These are phyloP conservation scores for Pseudoscleropodium purum DNA, from an alignment of 225 moss, liverwort and hornwort genomes.

Conservation along the genomic window DNA sequence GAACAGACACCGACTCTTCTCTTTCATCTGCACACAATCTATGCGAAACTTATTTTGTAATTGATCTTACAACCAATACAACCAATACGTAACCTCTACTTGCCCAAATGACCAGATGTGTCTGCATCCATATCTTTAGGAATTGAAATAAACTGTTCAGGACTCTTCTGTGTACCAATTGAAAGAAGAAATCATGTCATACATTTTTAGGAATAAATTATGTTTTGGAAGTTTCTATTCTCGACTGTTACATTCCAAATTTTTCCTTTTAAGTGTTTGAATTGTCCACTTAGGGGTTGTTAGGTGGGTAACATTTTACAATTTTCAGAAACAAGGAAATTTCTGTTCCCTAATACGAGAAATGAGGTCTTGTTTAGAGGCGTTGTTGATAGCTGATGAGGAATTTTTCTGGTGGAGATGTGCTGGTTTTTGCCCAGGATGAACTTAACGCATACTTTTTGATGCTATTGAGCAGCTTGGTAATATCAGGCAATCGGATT, in stretches of 20 bases:
- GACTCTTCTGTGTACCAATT: background rate
- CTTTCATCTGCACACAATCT: background rate
- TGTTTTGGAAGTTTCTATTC: background rate
- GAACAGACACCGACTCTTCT: background rate
- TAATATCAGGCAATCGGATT: slow-evolving; percentile 76
- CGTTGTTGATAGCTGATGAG: background rate
- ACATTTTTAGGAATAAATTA: background rate
- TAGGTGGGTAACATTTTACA: background rate
- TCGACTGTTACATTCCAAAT: background rate
- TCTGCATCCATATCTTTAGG: background rate
- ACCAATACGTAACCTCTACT: background rate
- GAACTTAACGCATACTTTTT: background rate
- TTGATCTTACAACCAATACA: background rate
- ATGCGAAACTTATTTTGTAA: background rate
- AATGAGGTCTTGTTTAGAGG: background rate
- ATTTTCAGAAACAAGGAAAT: background rate
- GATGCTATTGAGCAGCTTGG: slow-evolving; percentile 52
- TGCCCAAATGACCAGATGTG: background rate
- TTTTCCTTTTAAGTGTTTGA: background rate
- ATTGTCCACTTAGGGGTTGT: background rate
- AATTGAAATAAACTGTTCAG: background rate
- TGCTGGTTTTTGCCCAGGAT: background rate
- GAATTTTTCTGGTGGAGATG: background rate
- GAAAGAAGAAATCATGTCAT: background rate
- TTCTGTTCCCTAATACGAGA: background rate